Percentiles rank a stretch among this genome's conserved stretches.
phyloP scores from a whole-genome alignment of 768 basidiomycete genomes.

The Trametes villosa region DNA sequence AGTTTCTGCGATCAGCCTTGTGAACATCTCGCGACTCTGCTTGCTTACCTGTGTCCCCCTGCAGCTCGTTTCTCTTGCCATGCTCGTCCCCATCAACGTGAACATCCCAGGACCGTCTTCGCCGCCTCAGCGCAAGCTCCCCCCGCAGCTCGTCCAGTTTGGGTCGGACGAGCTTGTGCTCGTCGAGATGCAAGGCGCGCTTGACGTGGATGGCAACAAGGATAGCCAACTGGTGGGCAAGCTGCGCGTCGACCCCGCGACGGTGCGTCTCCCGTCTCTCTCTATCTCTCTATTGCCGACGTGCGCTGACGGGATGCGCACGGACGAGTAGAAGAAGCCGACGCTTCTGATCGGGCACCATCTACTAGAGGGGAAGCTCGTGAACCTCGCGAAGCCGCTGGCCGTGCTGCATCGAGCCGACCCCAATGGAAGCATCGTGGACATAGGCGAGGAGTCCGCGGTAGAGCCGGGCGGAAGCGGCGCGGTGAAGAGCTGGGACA shows the following conservation, averaged over 20 bases:
- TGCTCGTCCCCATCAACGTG: conserved; percentile 55
- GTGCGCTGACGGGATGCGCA: not conserved
- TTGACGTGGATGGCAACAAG: conserved; percentile 72
- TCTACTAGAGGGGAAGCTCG: conserved; percentile 86
- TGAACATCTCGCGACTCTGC: too few relatives aligned
- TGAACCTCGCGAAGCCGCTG: conserved; percentile 75
- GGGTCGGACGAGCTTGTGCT: conserved; percentile 82
- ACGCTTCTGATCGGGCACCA: conserved; percentile 87
- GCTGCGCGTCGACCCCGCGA: conserved; percentile 61
- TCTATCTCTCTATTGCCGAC: not conserved
- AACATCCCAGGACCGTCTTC: conserved; percentile 36
- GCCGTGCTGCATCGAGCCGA: conserved; percentile 65
- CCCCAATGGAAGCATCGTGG: conserved; percentile 7
- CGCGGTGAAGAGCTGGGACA: conserved; percentile 51
- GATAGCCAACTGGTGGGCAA: conserved; percentile 81
- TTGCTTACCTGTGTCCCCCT: not conserved
- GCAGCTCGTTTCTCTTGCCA: not conserved
- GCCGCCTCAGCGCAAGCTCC: conserved; percentile 48
- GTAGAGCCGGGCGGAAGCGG: conserved; percentile 24
- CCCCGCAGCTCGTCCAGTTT: conserved; percentile 67
- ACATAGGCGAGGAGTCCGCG: conserved; percentile 29
- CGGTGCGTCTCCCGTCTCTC: conserved; percentile 45
- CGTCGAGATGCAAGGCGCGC: conserved; percentile 85
- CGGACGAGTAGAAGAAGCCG: conserved; percentile 62
- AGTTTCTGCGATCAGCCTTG: too few relatives aligned